phyloP scores from a whole-genome alignment of 2,329 filamentous ascomycete species.

The Cladosporium sp. region DNA sequence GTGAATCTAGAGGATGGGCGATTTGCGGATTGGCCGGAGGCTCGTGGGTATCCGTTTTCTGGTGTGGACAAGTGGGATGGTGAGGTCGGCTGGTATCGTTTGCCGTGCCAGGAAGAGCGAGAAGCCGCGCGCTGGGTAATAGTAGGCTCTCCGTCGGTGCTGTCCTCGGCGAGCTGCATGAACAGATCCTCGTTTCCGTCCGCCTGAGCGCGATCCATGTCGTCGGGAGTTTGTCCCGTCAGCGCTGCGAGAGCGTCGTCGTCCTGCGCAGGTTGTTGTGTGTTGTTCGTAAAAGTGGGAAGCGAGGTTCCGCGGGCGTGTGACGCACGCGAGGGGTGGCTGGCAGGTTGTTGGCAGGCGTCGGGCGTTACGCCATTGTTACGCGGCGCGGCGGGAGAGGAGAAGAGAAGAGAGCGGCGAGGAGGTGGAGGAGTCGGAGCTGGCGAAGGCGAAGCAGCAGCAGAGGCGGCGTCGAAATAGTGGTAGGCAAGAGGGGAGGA shows the following conservation, averaged over 20 bases:
- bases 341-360: neutral
- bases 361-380: neutral
- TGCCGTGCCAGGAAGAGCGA: conserved; percentile 56
- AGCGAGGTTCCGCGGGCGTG: conserved; percentile 2
- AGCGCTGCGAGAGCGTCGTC: conserved; percentile 6
- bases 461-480: neutral
- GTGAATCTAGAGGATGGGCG: conserved; percentile 21
- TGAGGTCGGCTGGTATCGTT: conserved; percentile 18
- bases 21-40: conserved; percentile 17
- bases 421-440: neutral
- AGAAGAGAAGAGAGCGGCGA: neutral
- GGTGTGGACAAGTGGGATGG: conserved; percentile 8
- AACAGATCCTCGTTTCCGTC: conserved; percentile 25
- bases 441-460: neutral
- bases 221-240: conserved; percentile 1
- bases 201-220: conserved; percentile 3
- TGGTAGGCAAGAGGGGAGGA: conserved; percentile 9
- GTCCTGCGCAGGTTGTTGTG: neutral
- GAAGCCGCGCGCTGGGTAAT: conserved; percentile 23
- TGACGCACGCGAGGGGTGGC: conserved; percentile 4
- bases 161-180: conserved; percentile 26
- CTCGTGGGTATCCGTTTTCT: conserved; percentile 18
- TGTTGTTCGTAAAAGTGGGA: neutral
- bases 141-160: conserved; percentile 13
- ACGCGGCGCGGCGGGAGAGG: neutral